phyloP scores from a whole-genome alignment of 345 rosid species.

The Ricinus communis region DNA sequence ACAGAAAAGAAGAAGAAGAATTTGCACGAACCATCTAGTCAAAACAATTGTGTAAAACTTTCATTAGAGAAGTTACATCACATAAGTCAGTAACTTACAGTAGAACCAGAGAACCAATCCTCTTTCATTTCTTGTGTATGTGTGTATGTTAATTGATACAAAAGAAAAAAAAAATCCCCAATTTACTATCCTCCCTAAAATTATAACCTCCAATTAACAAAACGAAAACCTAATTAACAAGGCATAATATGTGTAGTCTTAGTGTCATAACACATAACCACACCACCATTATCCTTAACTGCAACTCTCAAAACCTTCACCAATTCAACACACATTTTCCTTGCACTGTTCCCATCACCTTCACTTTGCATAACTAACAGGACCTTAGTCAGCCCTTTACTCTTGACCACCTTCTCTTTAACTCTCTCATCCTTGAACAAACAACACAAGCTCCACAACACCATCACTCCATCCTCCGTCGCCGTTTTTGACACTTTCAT shows the following conservation, averaged over 20 bases:
- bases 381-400: slow-evolving; percentile 22
- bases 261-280: slow-evolving; percentile 33
- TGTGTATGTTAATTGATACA: not conserved
- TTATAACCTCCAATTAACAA: not conserved
- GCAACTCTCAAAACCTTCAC: slow-evolving; percentile 31
- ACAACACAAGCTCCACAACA: slow-evolving; percentile 27
- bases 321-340: slow-evolving; percentile 24
- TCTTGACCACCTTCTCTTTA: slow-evolving; percentile 22
- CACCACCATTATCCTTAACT: slow-evolving; percentile 7
- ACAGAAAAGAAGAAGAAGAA: too few relatives aligned
- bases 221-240: slow-evolving; percentile 19
- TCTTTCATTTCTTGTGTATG: not conserved
- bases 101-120: not conserved
- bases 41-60: not conserved
- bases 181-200: too few relatives aligned
- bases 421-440: slow-evolving; percentile 20
- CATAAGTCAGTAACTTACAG: too few relatives aligned
- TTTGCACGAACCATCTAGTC: too few relatives aligned
- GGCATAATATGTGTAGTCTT: slow-evolving; percentile 52
- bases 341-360: slow-evolving; percentile 23
- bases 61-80: not conserved
- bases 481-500: slow-evolving; percentile 29
- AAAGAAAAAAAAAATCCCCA: not conserved
- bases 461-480: slow-evolving; percentile 28
- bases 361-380: slow-evolving; percentile 31